Evolutionary conservation across 139 green algal genomes (phyloP).

Genomic region (Picochlorum sp.): DNA sequence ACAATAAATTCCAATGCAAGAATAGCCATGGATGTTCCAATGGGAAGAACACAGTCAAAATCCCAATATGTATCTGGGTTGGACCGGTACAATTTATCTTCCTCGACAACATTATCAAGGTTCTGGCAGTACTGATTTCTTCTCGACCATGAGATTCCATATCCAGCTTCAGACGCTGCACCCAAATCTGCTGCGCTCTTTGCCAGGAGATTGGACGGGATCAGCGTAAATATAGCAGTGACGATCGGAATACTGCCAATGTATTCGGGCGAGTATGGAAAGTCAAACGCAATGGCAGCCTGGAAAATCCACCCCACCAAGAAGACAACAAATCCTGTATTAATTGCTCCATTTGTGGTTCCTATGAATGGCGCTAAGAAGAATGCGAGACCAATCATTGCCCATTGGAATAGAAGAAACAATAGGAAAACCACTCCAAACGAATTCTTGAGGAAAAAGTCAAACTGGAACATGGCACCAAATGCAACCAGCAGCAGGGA

Average conservation of each 20-base stretch:
- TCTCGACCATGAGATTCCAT: slow-evolving; percentile 38
- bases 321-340: slow-evolving; percentile 87
- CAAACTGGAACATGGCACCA: slow-evolving; percentile 71
- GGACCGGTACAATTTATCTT: slow-evolving; percentile 4
- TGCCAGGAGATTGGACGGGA: slow-evolving; percentile 72
- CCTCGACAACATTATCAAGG: slow-evolving; percentile 11
- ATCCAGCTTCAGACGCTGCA: slow-evolving; percentile 28
- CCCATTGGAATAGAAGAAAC: slow-evolving; percentile 85
- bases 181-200: slow-evolving; percentile 73
- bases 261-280: slow-evolving; percentile 40
- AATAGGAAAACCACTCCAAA: slow-evolving; percentile 75
- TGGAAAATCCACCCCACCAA: slow-evolving; percentile 74
- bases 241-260: slow-evolving; percentile 21
- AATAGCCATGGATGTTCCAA: slow-evolving; percentile 37
- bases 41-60: slow-evolving; percentile 58
- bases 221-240: slow-evolving; percentile 62
- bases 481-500: slow-evolving; percentile 71
- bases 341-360: slow-evolving; percentile 41
- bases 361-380: slow-evolving; percentile 61
- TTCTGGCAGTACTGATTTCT: slow-evolving; percentile 33
- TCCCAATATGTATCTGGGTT: slow-evolving; percentile 36
- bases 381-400: slow-evolving; percentile 66
- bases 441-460: slow-evolving; percentile 84
- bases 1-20: slow-evolving; percentile 34
- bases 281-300: slow-evolving; percentile 38